A percentile compares a stretch with the other conserved stretches of the same genome.
These are phyloP conservation scores for Coemansia sp. DNA, from an alignment of 192 early-diverging fungal genomes.

Conservation along the genomic window DNA sequence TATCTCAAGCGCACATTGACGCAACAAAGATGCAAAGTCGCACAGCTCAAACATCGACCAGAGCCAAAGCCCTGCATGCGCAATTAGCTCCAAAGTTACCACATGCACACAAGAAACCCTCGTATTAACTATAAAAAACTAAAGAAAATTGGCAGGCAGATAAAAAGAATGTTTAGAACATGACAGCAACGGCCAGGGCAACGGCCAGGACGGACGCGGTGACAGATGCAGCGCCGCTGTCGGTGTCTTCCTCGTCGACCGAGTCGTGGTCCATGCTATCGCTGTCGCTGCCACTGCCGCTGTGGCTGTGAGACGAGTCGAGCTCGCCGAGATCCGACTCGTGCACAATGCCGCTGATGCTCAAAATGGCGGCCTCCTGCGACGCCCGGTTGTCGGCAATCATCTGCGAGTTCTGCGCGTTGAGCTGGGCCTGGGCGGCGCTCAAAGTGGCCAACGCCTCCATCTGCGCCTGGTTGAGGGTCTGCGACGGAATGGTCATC, in stretches of 20 bases:
- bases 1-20: constrained; percentile 5
- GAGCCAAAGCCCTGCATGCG: constrained; percentile 31
- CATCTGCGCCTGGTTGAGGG: constrained; percentile 43
- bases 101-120: not conserved
- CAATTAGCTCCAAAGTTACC: constrained; percentile 32
- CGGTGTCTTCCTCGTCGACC: constrained; percentile 13
- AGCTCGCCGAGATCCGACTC: constrained; percentile 25
- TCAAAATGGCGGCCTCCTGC: constrained; percentile 40
- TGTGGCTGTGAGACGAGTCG: constrained; percentile 19
- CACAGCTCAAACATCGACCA: constrained; percentile 18
- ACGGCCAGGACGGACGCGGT: constrained; percentile 42
- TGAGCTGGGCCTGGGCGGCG: constrained; percentile 44
- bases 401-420: constrained; percentile 38
- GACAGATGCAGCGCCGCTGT: constrained; percentile 25
- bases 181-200: constrained; percentile 30
- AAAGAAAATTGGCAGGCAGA: not conserved
- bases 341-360: constrained; percentile 33
- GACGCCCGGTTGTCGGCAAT: constrained; percentile 42
- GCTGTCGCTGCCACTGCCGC: constrained; percentile 8
- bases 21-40: constrained; percentile 2
- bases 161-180: constrained; percentile 24
- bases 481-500: constrained; percentile 31
- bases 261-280: constrained; percentile 7
- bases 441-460: constrained; percentile 47
- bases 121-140: constrained; percentile 7